Base-by-base conservation (phyloP, 2,329 filamentous ascomycete genomes). In the Nannizziopsis barbatae region DNA sequence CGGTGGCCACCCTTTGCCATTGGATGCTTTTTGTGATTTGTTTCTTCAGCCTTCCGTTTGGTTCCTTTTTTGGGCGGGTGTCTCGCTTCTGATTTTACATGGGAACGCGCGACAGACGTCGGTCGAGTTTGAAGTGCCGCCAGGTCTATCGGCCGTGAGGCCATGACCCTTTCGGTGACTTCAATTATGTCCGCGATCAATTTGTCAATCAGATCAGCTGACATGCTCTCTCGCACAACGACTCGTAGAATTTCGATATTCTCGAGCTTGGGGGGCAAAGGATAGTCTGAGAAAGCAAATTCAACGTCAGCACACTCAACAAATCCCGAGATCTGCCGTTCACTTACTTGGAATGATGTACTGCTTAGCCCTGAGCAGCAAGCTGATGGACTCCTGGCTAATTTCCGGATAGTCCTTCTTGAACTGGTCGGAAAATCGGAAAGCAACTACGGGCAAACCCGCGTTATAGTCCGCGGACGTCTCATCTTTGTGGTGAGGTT, bases 361-460 rank as follows among this genome's bases (percentile, higher is more conserved):
- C 63, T 83, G 79, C 58, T 80, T 80, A 3, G 77, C 76, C 11
- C 81, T 72, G 48, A 84, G 64, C 36, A 84, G 64, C 14, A 80
- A 76, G 46, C 75, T 79, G 11, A 84, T 70, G 5, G 72, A 73
- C 49, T 76, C 79, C 62, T 84, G 81, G 63, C 80, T 77, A 51
- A 84, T 68, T 55, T 81, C 75, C 0, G 78, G 75, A 60, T 72
- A 83, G 38, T 78, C 64, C 50, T 72, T 68, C 59, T 75, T 74
- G 65, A 83, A 83, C 7, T 74, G 69, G 53, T 83, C 76, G 10
- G 71, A 74, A 51, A 84, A 70, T 10, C 73, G 70, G 63, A 84
- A 85, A 0, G 81, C 73, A n/a, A 84, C 80, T 1, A 84, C 81
- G 0, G 81, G 81, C 4, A 84, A 64, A 3, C 81, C 81, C 1